These are phyloP conservation scores for Artemisia tridentata DNA, from an alignment of 129 eudicot species.

Conservation along the genomic window DNA sequence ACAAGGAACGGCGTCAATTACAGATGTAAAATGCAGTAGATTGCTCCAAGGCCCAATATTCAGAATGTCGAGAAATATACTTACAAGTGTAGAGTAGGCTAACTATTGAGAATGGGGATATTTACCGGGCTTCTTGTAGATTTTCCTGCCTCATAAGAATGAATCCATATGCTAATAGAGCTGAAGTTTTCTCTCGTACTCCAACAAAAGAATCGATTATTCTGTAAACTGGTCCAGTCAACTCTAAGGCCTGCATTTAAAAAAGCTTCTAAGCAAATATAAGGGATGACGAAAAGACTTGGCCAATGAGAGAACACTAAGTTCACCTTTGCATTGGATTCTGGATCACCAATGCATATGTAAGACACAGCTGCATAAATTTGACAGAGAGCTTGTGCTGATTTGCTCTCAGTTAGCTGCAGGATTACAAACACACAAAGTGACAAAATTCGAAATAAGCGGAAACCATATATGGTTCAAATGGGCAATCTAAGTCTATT, in stretches of 20 bases:
- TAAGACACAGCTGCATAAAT: constrained; percentile 89
- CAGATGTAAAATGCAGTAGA: too few relatives aligned
- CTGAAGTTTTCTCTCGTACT: constrained; percentile 80
- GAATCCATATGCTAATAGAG: constrained; percentile 84
- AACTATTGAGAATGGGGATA: constrained; percentile 4
- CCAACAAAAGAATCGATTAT: constrained; percentile 85
- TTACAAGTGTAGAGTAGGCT: constrained; percentile 4
- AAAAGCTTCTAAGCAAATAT: not conserved
- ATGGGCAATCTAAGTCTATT: not conserved
- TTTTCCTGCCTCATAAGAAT: constrained; percentile 89
- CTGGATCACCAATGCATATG: constrained; percentile 91
- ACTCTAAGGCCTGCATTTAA: constrained; percentile 77
- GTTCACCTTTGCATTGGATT: constrained; percentile 79
- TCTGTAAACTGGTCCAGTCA: constrained; percentile 76
- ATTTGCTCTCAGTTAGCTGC: constrained; percentile 87
- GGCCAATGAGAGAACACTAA: constrained; percentile 7
- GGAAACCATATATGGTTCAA: not conserved
- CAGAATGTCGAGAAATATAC: too few relatives aligned
- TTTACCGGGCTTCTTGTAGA: constrained; percentile 91
- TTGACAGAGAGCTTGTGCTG: constrained; percentile 81
- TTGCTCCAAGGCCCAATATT: too few relatives aligned
- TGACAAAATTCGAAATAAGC: not conserved
- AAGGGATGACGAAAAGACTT: not conserved
- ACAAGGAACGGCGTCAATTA: too few relatives aligned
- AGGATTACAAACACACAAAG: constrained; percentile 13